phyloP scores from a whole-genome alignment of 2,329 filamentous ascomycete species.

The Aspergillus eucalypticola region DNA sequence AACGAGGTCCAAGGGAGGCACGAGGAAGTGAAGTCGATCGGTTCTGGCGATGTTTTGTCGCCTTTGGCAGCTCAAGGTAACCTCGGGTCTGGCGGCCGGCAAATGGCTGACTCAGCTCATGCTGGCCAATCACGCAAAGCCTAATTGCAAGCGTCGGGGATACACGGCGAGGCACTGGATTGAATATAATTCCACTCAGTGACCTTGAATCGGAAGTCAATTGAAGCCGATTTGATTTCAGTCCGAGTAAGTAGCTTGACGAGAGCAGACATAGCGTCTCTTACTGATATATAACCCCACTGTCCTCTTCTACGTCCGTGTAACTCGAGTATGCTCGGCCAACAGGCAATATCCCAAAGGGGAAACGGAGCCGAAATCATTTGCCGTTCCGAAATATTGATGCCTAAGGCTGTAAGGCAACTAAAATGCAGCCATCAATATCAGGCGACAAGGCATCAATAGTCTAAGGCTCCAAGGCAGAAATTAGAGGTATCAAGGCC shows the following conservation, averaged over 20 bases:
- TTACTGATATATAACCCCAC: neutral
- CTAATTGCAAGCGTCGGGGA: conserved; percentile 44
- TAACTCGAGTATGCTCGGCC: neutral
- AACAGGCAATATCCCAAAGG: conserved; percentile 12
- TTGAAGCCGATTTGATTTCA: too few relatives aligned
- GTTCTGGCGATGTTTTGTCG: conserved; percentile 26
- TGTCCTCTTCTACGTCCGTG: conserved; percentile 4
- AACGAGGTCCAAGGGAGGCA: conserved; percentile 19
- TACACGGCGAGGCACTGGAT: conserved; percentile 31
- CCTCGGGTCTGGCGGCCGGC: conserved; percentile 40
- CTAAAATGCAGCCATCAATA: neutral
- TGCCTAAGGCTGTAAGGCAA: conserved; percentile 8
- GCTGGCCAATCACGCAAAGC: conserved; percentile 30
- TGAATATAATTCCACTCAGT: conserved; percentile 15
- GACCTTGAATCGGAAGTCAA: neutral
- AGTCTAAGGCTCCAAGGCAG: neutral
- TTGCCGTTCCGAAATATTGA: conserved; percentile 9
- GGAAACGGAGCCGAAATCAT: conserved; percentile 17
- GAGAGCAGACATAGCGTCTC: too few relatives aligned
- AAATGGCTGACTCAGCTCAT: conserved; percentile 32
- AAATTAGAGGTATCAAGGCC: neutral
- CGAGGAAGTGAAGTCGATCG: conserved; percentile 14
- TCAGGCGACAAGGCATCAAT: neutral
- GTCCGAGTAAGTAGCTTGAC: too few relatives aligned
- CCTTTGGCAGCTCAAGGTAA: conserved; percentile 26